Evolutionary conservation across 2,329 filamentous ascomycete genomes (phyloP).

Genomic region (Microdochium bolleyi): DNA sequence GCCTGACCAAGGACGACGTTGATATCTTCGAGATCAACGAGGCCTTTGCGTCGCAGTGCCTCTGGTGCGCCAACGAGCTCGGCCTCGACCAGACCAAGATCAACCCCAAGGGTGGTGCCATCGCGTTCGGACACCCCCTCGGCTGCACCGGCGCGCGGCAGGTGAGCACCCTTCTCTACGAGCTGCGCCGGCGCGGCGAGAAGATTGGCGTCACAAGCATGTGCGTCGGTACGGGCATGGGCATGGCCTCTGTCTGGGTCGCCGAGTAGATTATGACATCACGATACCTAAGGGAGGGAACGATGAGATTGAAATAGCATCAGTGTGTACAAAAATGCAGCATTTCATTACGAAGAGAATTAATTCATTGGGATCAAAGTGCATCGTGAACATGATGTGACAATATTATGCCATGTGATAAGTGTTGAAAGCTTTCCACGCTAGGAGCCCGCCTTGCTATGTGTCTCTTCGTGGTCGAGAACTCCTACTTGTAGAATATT

Average conservation of each 20-base stretch:
- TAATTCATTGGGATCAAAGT: too few relatives aligned
- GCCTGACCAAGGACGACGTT: constrained; percentile 80
- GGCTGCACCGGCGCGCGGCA: constrained; percentile 92
- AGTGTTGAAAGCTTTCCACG: too few relatives aligned
- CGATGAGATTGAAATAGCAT: background rate
- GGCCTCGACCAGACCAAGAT: constrained; percentile 78
- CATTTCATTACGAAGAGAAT: background rate
- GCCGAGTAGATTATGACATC: constrained; percentile 56
- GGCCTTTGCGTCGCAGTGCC: constrained; percentile 90
- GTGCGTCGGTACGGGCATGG: constrained; percentile 97
- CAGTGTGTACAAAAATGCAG: background rate
- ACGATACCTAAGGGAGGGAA: constrained; percentile 1
- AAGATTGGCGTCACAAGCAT: constrained; percentile 89
- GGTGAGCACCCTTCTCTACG: constrained; percentile 84
- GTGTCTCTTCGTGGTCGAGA: too few relatives aligned
- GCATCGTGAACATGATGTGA: too few relatives aligned
- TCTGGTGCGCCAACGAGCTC: constrained; percentile 89
- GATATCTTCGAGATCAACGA: constrained; percentile 99
- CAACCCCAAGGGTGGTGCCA: constrained; percentile 94
- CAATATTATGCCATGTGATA: too few relatives aligned
- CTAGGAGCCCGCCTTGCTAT: too few relatives aligned
- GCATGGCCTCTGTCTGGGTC: constrained; percentile 95
- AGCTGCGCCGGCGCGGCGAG: constrained; percentile 76
- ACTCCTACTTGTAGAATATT: too few relatives aligned
- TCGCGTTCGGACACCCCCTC: constrained; percentile 91